phyloP scores from a whole-genome alignment of 202 grass and related monocot species.

The Carex arenaria region DNA sequence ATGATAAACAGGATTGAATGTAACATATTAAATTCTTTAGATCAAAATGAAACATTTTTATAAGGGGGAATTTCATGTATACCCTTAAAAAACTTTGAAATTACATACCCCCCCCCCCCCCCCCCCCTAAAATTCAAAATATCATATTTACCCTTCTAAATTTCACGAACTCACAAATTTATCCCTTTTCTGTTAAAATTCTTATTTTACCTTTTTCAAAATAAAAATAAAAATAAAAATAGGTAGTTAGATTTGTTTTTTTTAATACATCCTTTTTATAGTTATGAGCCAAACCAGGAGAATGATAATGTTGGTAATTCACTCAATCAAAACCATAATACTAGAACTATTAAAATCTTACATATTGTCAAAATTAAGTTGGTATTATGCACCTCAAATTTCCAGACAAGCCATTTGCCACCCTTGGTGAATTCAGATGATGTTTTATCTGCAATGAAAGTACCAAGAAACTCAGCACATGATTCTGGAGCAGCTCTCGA shows the following conservation, averaged over 20 bases:
- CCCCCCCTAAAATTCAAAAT: no score
- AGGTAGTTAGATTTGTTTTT: no score
- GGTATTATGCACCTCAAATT: conserved; percentile 68
- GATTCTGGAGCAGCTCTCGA: conserved; percentile 70
- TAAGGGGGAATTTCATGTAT: background rate
- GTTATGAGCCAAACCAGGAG: background rate
- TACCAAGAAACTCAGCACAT: conserved; percentile 87
- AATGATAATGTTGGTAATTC: background rate
- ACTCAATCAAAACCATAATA: background rate
- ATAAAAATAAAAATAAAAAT: no score
- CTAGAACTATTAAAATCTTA: background rate
- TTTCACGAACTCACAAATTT: no score
- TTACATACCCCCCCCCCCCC: no score
- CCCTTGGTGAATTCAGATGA: conserved; percentile 85
- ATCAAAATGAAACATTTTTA: background rate
- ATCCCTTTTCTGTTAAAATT: no score
- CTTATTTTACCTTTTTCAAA: no score
- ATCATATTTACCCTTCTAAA: no score
- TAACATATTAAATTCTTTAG: background rate
- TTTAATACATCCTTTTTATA: background rate
- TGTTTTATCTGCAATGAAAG: conserved; percentile 76
- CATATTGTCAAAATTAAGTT: background rate
- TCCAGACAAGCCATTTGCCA: conserved; percentile 98
- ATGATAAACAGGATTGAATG: background rate
- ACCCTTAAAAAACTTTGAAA: no score